Evolutionary conservation across 441 rosid genomes (phyloP).

Genomic region (Biscutella laevigata): DNA sequence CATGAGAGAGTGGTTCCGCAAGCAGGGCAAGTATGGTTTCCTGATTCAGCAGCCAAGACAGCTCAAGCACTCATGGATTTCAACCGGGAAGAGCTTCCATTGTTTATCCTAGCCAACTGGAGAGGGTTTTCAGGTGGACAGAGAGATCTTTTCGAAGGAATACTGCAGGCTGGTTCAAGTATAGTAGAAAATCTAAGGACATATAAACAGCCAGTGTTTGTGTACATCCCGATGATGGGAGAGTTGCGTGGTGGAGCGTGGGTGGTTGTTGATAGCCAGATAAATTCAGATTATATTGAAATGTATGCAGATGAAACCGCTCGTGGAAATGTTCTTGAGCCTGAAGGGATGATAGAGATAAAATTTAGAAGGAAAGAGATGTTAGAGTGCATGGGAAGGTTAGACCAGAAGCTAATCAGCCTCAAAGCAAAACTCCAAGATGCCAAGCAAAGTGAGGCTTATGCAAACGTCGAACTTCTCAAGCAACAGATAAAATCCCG

Average conservation of each 20-base stretch:
- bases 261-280: slow-evolving; percentile 96
- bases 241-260: slow-evolving; percentile 99
- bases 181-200: slow-evolving; percentile 97
- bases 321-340: slow-evolving; percentile 96
- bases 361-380: slow-evolving; percentile 89
- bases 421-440: slow-evolving; percentile 64
- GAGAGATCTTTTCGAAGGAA: slow-evolving; percentile 97
- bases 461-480: slow-evolving; percentile 40
- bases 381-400: slow-evolving; percentile 96
- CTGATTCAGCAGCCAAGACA: slow-evolving; percentile 96
- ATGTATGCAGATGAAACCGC: slow-evolving; percentile 98
- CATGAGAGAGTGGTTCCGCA: slow-evolving; percentile 98
- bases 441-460: slow-evolving; percentile 46
- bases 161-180: slow-evolving; percentile 98
- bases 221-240: slow-evolving; percentile 97
- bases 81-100: slow-evolving; percentile 90
- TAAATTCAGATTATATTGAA: slow-evolving; percentile 88
- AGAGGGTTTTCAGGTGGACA: slow-evolving; percentile 99
- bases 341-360: slow-evolving; percentile 97
- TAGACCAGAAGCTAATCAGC: slow-evolving; percentile 60
- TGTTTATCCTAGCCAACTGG: slow-evolving; percentile 98
- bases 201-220: slow-evolving; percentile 93
- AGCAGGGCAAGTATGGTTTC: slow-evolving; percentile 99
- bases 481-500: slow-evolving; percentile 71
- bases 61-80: slow-evolving; percentile 97